Percentiles rank a stretch among this genome's conserved stretches.
These are phyloP conservation scores for Hyparrhenia diplandra DNA, from an alignment of 176 grass and related monocot species.

Conservation along the genomic window DNA sequence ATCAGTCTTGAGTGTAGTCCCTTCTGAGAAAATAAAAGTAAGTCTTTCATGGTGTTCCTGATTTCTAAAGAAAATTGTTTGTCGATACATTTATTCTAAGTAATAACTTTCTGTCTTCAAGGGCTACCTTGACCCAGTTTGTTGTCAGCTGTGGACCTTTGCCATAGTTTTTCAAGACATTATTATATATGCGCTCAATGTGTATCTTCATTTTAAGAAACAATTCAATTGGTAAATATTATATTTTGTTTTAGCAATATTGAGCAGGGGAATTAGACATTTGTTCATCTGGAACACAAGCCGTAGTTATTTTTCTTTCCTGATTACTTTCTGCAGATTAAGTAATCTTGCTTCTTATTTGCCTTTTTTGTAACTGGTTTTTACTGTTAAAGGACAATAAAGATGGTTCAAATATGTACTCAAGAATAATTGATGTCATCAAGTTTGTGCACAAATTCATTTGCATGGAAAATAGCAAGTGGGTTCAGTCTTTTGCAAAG, in stretches of 20 bases:
- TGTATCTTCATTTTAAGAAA: conserved; percentile 7
- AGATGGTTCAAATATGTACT: conserved; percentile 71
- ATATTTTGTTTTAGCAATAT: conserved; percentile 1
- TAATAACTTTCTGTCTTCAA: background rate
- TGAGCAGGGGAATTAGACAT: background rate
- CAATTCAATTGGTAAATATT: background rate
- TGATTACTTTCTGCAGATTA: background rate
- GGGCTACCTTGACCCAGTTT: background rate
- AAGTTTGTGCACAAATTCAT: conserved; percentile 68
- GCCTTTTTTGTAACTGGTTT: conserved; percentile 22
- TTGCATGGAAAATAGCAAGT: conserved; percentile 72
- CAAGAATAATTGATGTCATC: conserved; percentile 70
- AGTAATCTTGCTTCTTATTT: conserved; percentile 22
- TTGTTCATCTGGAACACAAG: conserved; percentile 1
- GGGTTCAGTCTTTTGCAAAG: conserved; percentile 70
- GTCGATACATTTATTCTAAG: background rate
- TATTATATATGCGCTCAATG: background rate
- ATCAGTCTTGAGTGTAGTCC: conserved; percentile 43
- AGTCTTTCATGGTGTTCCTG: conserved; percentile 23
- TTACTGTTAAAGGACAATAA: conserved; percentile 61
- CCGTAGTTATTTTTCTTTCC: background rate
- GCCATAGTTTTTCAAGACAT: conserved; percentile 7
- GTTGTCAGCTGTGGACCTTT: conserved; percentile 8
- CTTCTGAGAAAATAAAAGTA: conserved; percentile 59
- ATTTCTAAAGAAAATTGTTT: conserved; percentile 5